Evolutionary conservation across 2,329 filamentous ascomycete genomes (phyloP), one percentile per base, ranked within the genome.

Genomic region (Penicillium sp.): DNA sequence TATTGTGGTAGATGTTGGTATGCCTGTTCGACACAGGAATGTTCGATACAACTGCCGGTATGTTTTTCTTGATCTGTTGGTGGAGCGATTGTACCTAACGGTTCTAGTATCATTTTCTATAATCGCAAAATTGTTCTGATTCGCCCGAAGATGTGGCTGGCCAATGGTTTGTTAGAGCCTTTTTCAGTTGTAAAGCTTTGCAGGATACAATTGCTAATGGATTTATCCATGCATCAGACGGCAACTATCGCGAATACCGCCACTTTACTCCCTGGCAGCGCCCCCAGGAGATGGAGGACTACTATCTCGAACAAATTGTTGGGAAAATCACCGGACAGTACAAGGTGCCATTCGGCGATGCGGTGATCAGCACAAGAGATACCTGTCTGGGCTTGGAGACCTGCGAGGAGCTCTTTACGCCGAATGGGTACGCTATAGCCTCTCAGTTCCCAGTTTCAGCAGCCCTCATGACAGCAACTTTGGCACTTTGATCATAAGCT

Each of bases 51-150:
- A 90, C 71, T 86, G 85, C 65, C 80, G 89, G 24, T 72, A 6
- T 54, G 60, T 35, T n/a, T n/a, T 27, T 33, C 24, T 27, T 13
- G n/a, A 3, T n/a, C 14, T 16, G 9, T 24, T 52, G 11, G 10
- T 13, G 4, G 4, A 18, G 16, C 47, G 24, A 13, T 43, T 19
- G 1, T 7, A 33, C 16, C 31, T 41, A 39, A 36, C 36, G 16
- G 31, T n/a, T 19, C 0, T 36, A 73, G 71, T 6, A 79, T 89
- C n/a, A 82, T 90, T 61, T 79, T 80, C 60, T 80, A 86, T 52
- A 84, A 92, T 65, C 83, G 85, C 52, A 86, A 87, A 75, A 87
- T 93, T 19, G 75, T 92, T 18, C 79, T 89, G 59, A 88, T 95
- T 58, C 81, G 89, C 11, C 89, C 89, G 0, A 92, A 92, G 74